Evolutionary conservation across 805 yeast species (phyloP).

Genomic region (Kodamaea jinghongensis): DNA sequence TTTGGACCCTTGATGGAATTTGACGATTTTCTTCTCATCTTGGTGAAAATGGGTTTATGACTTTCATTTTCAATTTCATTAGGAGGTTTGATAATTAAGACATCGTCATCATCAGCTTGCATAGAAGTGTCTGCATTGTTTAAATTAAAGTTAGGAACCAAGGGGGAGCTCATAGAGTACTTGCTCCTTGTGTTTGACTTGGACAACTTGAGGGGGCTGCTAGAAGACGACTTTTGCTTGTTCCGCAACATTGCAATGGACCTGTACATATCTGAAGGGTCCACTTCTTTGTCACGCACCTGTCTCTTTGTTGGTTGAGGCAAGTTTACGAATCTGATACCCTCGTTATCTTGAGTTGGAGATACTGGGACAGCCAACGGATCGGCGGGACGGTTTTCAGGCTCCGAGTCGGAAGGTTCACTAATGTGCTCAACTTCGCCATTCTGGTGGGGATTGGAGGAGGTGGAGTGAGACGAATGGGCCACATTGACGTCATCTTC

Average conservation of each 20-base stretch:
- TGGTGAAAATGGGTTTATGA: constrained; percentile 36
- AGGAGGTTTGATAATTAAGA: constrained; percentile 74
- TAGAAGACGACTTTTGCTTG: constrained; percentile 23
- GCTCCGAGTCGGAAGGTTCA: constrained; percentile 43
- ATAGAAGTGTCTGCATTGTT: constrained; percentile 2
- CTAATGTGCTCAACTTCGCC: constrained; percentile 29
- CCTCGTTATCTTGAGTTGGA: constrained; percentile 15
- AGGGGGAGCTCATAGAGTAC: too few relatives aligned
- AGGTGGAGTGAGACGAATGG: constrained; percentile 16
- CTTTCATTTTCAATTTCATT: constrained; percentile 55
- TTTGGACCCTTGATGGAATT: constrained; percentile 15
- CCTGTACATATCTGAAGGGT: constrained; percentile 80
- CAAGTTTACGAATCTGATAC: constrained; percentile 57
- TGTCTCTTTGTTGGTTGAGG: constrained; percentile 48
- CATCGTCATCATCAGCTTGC: constrained; percentile 62
- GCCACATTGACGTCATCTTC: constrained; percentile 7
- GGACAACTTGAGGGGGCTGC: too few relatives aligned
- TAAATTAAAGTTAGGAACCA: too few relatives aligned
- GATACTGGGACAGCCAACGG: too few relatives aligned
- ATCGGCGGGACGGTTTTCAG: constrained; percentile 7
- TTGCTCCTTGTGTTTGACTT: too few relatives aligned
- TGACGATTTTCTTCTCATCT: constrained; percentile 17
- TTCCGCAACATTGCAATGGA: constrained; percentile 79
- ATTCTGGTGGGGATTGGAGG: constrained; percentile 5
- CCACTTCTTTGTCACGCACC: constrained; percentile 40